Conservation (phyloP, 257 asterid species). For the Sherardia arvensis region DNA sequence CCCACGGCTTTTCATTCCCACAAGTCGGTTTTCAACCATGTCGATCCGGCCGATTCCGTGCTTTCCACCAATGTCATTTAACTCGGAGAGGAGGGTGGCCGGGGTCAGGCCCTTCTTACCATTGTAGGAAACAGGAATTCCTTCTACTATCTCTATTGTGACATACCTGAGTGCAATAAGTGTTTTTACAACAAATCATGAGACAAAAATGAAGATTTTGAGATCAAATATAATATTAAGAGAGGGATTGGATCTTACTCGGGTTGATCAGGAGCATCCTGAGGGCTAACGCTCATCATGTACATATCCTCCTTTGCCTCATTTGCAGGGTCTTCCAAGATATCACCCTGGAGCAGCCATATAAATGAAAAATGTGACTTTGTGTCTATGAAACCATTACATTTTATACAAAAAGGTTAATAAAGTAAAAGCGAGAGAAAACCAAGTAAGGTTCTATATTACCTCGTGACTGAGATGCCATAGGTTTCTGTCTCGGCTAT, state of each 20-base stretch:
- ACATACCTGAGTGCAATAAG: slow-evolving; percentile 39
- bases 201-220: neutral
- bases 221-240: neutral
- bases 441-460: slow-evolving; percentile 6
- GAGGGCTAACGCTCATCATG: slow-evolving; percentile 81
- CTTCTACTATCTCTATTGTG: slow-evolving; percentile 64
- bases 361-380: no score
- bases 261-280: slow-evolving; percentile 73
- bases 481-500: slow-evolving; percentile 93
- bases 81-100: slow-evolving; percentile 65
- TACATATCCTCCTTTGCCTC: slow-evolving; percentile 92
- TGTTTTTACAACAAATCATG: neutral
- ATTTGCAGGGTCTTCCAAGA: slow-evolving; percentile 87
- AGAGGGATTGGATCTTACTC: slow-evolving; percentile 42
- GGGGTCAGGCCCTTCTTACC: slow-evolving; percentile 65
- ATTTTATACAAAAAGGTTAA: neutral
- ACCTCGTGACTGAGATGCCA: slow-evolving; percentile 99
- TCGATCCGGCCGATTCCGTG: slow-evolving; percentile 90
- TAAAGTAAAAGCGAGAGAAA: neutral
- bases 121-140: slow-evolving; percentile 69
- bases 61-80: slow-evolving; percentile 74
- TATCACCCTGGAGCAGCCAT: slow-evolving; percentile 57
- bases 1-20: slow-evolving; percentile 97
- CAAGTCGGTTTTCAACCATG: slow-evolving; percentile 88
- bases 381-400: neutral